Evolutionary conservation across 345 rosid species (phyloP).

Genomic region (Passiflora organensis): DNA sequence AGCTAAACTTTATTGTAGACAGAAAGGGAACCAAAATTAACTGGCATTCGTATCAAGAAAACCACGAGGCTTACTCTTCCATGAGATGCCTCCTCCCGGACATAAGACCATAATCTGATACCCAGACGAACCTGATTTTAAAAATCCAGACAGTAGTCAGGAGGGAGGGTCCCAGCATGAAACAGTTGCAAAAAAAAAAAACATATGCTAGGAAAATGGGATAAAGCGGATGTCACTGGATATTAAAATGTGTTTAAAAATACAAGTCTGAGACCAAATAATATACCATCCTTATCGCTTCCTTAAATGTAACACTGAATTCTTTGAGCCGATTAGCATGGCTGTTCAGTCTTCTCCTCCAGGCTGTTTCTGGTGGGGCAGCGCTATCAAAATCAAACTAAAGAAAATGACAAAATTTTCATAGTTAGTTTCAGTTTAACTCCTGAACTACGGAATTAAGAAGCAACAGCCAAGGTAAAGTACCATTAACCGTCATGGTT

Average conservation of each 20-base stretch:
- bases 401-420: constrained; percentile 9
- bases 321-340: constrained; percentile 92
- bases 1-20: no score
- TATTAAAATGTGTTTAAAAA: constrained; percentile 3
- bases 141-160: constrained; percentile 8
- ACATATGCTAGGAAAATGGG: background rate
- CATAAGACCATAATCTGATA: constrained; percentile 51
- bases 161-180: background rate
- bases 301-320: constrained; percentile 79
- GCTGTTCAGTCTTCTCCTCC: constrained; percentile 93
- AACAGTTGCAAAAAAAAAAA: background rate
- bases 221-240: background rate
- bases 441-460: no score
- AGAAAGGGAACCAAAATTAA: background rate
- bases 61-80: constrained; percentile 46
- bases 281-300: constrained; percentile 87
- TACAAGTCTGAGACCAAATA: background rate
- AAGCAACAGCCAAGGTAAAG: no score
- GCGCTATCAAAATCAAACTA: constrained; percentile 93
- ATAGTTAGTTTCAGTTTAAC: no score
- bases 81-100: constrained; percentile 53
- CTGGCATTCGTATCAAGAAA: background rate
- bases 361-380: constrained; percentile 89
- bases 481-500: no score
- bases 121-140: constrained; percentile 80